Evolutionary conservation across 345 rosid species (phyloP).

Genomic region (Syzygium oleosum): DNA sequence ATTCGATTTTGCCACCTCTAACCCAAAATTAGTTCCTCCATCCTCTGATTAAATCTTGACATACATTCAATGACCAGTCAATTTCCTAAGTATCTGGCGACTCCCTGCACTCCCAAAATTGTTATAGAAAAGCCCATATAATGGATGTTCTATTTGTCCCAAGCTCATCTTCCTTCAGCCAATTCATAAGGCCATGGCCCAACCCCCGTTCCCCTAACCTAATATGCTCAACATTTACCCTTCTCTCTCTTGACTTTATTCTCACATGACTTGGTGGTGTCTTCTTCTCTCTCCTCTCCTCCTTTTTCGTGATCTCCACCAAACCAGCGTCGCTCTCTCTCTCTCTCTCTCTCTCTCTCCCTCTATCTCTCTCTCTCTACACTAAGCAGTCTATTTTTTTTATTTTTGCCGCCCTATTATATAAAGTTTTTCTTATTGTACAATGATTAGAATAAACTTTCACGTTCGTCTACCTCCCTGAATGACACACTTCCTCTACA

Average conservation of each 20-base stretch:
- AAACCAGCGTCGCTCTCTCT: not conserved
- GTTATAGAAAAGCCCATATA: not conserved
- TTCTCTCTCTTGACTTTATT: not conserved
- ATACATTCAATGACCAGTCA: not conserved
- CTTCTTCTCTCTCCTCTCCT: not conserved
- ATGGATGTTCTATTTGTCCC: not conserved
- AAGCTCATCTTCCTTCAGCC: not conserved
- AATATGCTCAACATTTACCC: not conserved
- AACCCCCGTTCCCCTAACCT: not conserved
- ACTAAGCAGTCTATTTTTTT: not conserved
- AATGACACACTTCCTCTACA: not conserved
- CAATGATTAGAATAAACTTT: not conserved
- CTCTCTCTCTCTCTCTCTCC: not conserved
- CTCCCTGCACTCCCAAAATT: not conserved
- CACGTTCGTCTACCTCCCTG: not conserved
- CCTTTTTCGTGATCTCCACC: not conserved
- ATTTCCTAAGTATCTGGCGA: not conserved
- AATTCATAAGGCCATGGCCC: not conserved
- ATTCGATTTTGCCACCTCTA: not conserved
- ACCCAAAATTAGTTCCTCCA: not conserved
- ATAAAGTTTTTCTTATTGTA: not conserved
- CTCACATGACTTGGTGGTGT: not conserved
- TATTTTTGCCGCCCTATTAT: not conserved
- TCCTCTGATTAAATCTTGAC: not conserved
- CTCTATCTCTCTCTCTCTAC: not conserved